These are phyloP conservation scores for Cochlearia excelsa DNA, from an alignment of 345 rosid genomes.

Conservation along the genomic window DNA sequence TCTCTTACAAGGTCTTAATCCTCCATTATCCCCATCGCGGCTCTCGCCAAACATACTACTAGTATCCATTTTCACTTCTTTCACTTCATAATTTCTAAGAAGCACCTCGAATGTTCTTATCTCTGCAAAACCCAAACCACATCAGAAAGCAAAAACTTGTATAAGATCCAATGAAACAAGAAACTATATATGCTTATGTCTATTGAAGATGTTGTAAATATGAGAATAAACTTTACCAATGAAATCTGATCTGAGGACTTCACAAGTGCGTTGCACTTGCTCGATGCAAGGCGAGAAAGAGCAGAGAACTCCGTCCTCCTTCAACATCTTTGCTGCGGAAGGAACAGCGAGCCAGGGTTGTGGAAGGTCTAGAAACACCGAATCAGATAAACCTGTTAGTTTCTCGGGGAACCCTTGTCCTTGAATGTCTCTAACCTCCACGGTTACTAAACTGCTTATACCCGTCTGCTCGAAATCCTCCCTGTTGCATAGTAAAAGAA, in stretches of 20 bases:
- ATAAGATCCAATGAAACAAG: conserved; percentile 3
- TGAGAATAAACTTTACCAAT: conserved; percentile 50
- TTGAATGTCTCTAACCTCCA: conserved; percentile 88
- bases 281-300: conserved; percentile 97
- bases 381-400: conserved; percentile 55
- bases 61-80: conserved; percentile 52
- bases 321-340: conserved; percentile 80
- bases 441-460: conserved; percentile 63
- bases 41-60: conserved; percentile 16
- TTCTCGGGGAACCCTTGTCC: conserved; percentile 87
- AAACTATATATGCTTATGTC: not conserved
- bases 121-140: conserved; percentile 44
- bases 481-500: conserved; percentile 38
- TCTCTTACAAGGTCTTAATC: conserved; percentile 65
- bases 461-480: conserved; percentile 87
- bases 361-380: conserved; percentile 81
- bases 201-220: not conserved
- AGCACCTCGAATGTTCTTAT: conserved; percentile 87
- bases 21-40: conserved; percentile 37
- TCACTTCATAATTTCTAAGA: conserved; percentile 75
- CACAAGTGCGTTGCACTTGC: conserved; percentile 89
- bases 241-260: conserved; percentile 63
- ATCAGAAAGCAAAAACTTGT: not conserved
- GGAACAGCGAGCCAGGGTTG: conserved; percentile 86
- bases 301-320: conserved; percentile 73